A percentile compares a stretch with the other conserved stretches of the same genome.
phyloP scores from a whole-genome alignment of 257 asterid species.

The Solanum pimpinellifolium region DNA sequence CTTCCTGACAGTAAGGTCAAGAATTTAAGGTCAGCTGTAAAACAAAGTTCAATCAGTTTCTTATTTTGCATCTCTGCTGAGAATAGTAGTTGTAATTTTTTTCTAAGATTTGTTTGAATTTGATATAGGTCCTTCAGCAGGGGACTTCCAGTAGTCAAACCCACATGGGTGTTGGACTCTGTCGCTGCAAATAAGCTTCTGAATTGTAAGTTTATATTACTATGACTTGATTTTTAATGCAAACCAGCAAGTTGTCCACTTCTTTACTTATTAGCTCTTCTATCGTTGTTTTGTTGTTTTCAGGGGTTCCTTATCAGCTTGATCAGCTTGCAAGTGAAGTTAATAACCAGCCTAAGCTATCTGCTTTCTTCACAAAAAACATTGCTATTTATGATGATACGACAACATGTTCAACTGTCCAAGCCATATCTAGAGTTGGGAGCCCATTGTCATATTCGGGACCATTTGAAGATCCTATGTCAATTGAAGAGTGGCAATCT shows the following conservation, averaged over 20 bases:
- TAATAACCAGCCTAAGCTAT: slow-evolving; percentile 61
- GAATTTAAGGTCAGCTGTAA: slow-evolving; percentile 63
- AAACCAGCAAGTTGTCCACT: background rate
- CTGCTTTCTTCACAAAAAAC: slow-evolving; percentile 56
- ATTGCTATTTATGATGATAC: slow-evolving; percentile 18
- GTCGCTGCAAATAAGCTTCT: slow-evolving; percentile 76
- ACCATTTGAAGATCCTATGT: slow-evolving; percentile 11
- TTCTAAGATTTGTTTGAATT: background rate
- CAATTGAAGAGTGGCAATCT: slow-evolving; percentile 20
- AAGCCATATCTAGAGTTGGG: slow-evolving; percentile 14
- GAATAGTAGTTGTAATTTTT: background rate
- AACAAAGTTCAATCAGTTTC: background rate
- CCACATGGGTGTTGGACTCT: slow-evolving; percentile 84
- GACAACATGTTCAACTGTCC: slow-evolving; percentile 19
- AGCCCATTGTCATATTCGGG: slow-evolving; percentile 12
- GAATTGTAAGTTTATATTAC: slow-evolving; percentile 48
- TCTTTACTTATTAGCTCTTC: background rate
- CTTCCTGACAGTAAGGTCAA: slow-evolving; percentile 93
- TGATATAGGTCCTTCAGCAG: slow-evolving; percentile 78
- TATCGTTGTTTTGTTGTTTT: background rate
- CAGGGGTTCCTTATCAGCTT: slow-evolving; percentile 91
- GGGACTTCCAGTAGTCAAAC: slow-evolving; percentile 95
- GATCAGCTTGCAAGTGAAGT: slow-evolving; percentile 61
- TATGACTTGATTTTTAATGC: background rate
- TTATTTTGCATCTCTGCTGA: slow-evolving; percentile 5